Conservation (phyloP, 1,139 yeast genomes). For the Blastobotrys buckinghamii region DNA sequence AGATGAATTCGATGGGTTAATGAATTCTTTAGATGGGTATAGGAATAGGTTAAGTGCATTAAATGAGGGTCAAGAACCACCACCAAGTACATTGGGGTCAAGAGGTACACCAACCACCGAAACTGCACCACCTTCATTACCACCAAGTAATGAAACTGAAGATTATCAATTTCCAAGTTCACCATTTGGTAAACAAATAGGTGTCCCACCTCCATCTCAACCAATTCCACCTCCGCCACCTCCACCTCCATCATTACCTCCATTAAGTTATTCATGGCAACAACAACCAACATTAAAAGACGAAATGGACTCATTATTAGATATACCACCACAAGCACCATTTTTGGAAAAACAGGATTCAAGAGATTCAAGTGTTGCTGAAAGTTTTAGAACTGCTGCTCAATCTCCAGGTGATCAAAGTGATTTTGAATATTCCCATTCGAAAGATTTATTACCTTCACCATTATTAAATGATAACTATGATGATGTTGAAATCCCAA, state of each 20-base stretch:
- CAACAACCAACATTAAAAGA: conserved; percentile 12
- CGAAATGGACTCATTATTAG: conserved; percentile 15
- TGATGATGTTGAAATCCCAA: not conserved
- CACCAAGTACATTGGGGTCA: not conserved
- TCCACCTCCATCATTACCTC: conserved; percentile 16
- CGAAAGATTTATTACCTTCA: not conserved
- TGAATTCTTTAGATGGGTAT: conserved; percentile 17
- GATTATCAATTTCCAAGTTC: not conserved
- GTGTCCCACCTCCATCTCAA: conserved; percentile 15
- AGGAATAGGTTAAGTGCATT: conserved; percentile 14
- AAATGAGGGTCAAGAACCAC: conserved; percentile 7
- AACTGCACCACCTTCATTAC: conserved; percentile 4
- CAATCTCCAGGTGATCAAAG: conserved; percentile 10
- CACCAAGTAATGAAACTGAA: not conserved
- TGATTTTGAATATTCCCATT: not conserved
- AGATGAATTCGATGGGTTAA: conserved; percentile 14
- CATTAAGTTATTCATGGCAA: conserved; percentile 14
- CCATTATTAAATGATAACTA: not conserved
- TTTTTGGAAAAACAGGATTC: conserved; percentile 11
- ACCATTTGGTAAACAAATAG: conserved; percentile 5
- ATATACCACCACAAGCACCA: conserved; percentile 12
- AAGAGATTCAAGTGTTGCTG: conserved; percentile 19
- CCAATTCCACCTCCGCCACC: conserved; percentile 15
- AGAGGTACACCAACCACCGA: not conserved
- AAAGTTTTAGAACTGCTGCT: conserved; percentile 21